Evolutionary conservation across 2,329 filamentous ascomycete species (phyloP).

Genomic region (Colletotrichum cereale): DNA sequence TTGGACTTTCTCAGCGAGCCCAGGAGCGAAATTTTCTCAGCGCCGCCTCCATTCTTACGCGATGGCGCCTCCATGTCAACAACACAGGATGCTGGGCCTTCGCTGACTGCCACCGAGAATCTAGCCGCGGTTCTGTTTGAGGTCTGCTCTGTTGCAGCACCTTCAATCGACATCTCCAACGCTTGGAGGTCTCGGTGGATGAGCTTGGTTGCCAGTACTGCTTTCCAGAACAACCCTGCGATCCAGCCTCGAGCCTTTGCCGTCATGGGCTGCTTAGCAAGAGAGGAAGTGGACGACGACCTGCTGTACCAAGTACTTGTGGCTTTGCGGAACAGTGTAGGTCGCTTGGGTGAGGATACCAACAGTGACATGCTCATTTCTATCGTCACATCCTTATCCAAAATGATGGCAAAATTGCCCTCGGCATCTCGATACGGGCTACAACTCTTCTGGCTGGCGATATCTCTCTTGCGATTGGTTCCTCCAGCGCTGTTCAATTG

Average conservation of each 20-base stretch:
- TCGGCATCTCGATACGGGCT: slow-evolving; percentile 76
- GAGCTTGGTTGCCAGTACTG: slow-evolving; percentile 78
- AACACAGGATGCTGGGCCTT: slow-evolving; percentile 64
- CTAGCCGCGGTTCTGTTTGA: slow-evolving; percentile 74
- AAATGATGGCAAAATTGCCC: slow-evolving; percentile 78
- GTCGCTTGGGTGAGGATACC: slow-evolving; percentile 73
- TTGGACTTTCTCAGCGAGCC: slow-evolving; percentile 72
- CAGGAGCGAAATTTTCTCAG: slow-evolving; percentile 68
- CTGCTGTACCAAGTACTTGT: slow-evolving; percentile 79
- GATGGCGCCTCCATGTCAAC: slow-evolving; percentile 69
- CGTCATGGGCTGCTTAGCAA: slow-evolving; percentile 77
- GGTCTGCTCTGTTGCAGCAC: slow-evolving; percentile 72
- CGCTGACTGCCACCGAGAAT: slow-evolving; percentile 69
- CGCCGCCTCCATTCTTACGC: slow-evolving; percentile 57
- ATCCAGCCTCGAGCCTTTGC: slow-evolving; percentile 78
- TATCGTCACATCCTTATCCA: slow-evolving; percentile 75
- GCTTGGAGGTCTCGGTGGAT: slow-evolving; percentile 80
- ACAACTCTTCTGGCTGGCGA: slow-evolving; percentile 78
- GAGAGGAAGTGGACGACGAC: slow-evolving; percentile 80
- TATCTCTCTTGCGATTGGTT: slow-evolving; percentile 74
- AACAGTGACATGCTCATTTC: slow-evolving; percentile 77
- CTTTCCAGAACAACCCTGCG: slow-evolving; percentile 79
- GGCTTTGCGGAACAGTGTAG: slow-evolving; percentile 73
- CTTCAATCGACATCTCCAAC: slow-evolving; percentile 74
- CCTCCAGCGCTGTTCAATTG: slow-evolving; percentile 74